Evolutionary conservation across 441 rosid genomes (phyloP).

Genomic region (Hypseocharis bilobata): DNA sequence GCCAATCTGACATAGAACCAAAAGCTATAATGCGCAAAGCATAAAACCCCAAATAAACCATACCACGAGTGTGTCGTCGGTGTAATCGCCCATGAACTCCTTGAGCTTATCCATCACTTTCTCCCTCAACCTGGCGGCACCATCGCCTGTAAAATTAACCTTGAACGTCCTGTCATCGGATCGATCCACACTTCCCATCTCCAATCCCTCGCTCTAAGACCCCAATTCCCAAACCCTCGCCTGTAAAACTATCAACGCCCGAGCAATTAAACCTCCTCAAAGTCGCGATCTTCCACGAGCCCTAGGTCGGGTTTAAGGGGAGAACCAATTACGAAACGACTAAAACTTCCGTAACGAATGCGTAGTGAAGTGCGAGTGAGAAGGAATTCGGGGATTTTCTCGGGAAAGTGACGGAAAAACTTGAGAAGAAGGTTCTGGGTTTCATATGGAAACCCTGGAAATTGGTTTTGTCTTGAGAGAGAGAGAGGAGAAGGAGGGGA

Average conservation of each 20-base stretch:
- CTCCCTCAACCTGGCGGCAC: conserved; percentile 59
- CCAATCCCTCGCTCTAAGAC: conserved; percentile 31
- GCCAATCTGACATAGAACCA: neutral
- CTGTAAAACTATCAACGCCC: conserved; percentile 19
- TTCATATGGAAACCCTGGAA: conserved; percentile 6
- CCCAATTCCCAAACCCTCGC: conserved; percentile 8
- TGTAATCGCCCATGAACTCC: conserved; percentile 91
- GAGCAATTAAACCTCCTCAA: conserved; percentile 10
- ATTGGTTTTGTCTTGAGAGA: neutral
- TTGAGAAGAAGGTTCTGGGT: neutral
- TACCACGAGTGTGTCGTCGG: conserved; percentile 97
- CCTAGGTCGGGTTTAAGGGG: neutral
- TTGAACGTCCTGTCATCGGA: conserved; percentile 66
- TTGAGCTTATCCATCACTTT: conserved; percentile 62
- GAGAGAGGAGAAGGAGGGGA: neutral
- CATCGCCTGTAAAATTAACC: conserved; percentile 56
- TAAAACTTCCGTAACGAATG: neutral
- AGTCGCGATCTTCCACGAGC: conserved; percentile 7
- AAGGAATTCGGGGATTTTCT: neutral
- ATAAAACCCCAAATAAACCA: neutral
- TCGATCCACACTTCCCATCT: conserved; percentile 43
- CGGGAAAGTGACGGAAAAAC: neutral
- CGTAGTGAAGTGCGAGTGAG: neutral
- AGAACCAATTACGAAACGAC: neutral
- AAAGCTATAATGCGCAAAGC: too few species aligned